Base-by-base conservation (phyloP, 176 grass and related monocot species). In the Musa troglodytarum region DNA sequence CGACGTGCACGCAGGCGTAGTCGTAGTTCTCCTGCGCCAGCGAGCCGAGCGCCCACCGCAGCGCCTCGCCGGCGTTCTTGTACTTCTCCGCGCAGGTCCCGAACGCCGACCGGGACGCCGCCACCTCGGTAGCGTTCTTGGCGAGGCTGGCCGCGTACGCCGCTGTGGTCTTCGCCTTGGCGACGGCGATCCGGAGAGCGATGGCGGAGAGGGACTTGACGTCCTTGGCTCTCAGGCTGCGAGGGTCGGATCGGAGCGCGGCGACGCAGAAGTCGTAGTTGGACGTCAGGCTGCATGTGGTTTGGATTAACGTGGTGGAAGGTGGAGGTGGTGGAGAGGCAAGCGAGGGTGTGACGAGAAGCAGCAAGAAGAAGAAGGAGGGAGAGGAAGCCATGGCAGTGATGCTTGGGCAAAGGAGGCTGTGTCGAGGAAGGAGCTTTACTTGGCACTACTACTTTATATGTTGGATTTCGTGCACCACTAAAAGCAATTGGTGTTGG, bases 21-120 rank as follows among this genome's bases (percentile, higher is more conserved):
- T 77, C 75, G 58, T 77, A 77, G 75, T 77, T 65, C 61, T 65
- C 75, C 43, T 63, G 49, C 1, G n/a, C 62, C 75, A 77, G 1
- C 19, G 75, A 50, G 9, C 22, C 25, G 20, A 25, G n/a, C 20
- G 75, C 75, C 75, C n/a, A 64, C 75, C 20, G 61, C 10, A 77
- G 75, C 43, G 75, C 59, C 17, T 77, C 75, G 49, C 29, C 75
- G 59, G 75, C 61, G 75, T 77, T 52, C 49, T 61, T 9, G 59
- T 77, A 77, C 75, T 25, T 77, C 55, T 65, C 75, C 14, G 11
- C 59, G 75, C 75, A 77, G 13, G 49, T 34, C 61, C 61, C 10
- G 2, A 65, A n/a, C 29, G n/a, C 17, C 26, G 34, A 43, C 34
- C 34, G 34, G 34, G 34, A 43, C 34, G 74, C 19, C 3, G 5